A percentile compares a stretch with the other conserved stretches of the same genome.
These are phyloP conservation scores for Cladosporium sp. DNA, from an alignment of 2,329 filamentous ascomycete genomes.

Conservation along the genomic window DNA sequence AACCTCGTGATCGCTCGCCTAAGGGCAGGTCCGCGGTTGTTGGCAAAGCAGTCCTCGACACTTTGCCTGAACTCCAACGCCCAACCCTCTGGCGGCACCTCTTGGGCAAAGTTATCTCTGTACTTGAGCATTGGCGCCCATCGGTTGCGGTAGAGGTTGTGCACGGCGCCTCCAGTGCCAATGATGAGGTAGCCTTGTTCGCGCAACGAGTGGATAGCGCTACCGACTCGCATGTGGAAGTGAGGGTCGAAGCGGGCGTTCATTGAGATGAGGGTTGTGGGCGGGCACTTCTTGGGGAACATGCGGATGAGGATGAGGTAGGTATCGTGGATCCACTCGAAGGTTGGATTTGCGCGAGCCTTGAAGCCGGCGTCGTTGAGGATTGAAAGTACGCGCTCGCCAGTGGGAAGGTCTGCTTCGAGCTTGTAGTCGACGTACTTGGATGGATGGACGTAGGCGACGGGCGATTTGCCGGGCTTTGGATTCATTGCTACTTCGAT, in stretches of 20 bases:
- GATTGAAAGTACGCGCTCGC: slow-evolving; percentile 47
- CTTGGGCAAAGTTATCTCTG: slow-evolving; percentile 59
- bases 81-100: slow-evolving; percentile 55
- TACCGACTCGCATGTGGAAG: slow-evolving; percentile 55
- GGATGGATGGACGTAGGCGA: slow-evolving; percentile 62
- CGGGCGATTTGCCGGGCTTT: slow-evolving; percentile 56
- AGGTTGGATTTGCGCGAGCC: slow-evolving; percentile 49
- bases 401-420: slow-evolving; percentile 54
- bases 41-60: slow-evolving; percentile 56
- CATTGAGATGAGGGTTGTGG: slow-evolving; percentile 57
- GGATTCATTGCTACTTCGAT: slow-evolving; percentile 61
- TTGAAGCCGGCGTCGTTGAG: slow-evolving; percentile 53
- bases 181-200: slow-evolving; percentile 54
- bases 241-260: slow-evolving; percentile 55
- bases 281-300: slow-evolving; percentile 63
- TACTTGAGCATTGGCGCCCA: slow-evolving; percentile 63
- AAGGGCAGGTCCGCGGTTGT: slow-evolving; percentile 51
- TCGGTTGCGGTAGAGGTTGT: slow-evolving; percentile 65
- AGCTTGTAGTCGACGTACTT: slow-evolving; percentile 63
- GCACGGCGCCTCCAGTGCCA: slow-evolving; percentile 60
- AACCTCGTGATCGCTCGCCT: slow-evolving; percentile 55
- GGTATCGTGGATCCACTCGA: slow-evolving; percentile 71
- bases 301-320: slow-evolving; percentile 66
- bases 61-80: slow-evolving; percentile 64
- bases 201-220: slow-evolving; percentile 53